These are phyloP conservation scores for Chaetomiaceae sp. DNA, from an alignment of 2,329 filamentous ascomycete species.

Conservation along the genomic window DNA sequence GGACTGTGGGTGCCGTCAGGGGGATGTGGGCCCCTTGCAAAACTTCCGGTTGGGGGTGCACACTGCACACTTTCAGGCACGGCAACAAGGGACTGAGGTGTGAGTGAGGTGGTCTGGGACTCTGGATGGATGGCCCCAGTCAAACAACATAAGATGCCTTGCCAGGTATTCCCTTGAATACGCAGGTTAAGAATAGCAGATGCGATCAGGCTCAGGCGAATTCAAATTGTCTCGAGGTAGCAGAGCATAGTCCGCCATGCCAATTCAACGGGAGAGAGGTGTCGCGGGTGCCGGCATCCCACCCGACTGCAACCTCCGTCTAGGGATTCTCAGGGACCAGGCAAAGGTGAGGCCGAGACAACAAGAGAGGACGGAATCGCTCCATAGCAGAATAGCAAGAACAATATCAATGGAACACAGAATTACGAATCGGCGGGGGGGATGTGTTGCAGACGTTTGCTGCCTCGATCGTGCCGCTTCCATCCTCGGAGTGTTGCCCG, in stretches of 20 bases:
- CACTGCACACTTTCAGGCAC: conserved; percentile 11
- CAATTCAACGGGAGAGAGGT: not conserved
- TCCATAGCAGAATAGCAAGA: not conserved
- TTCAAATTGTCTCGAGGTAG: no score
- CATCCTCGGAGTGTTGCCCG: conserved; percentile 5
- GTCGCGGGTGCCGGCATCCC: not conserved
- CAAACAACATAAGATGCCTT: no score
- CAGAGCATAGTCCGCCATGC: no score
- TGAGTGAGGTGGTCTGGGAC: no score
- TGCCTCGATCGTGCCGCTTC: conserved; percentile 12
- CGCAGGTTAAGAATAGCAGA: no score
- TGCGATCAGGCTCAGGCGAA: no score
- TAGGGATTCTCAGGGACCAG: no score
- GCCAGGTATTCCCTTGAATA: no score
- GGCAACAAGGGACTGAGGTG: not conserved
- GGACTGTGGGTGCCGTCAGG: conserved; percentile 14
- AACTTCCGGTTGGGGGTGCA: conserved; percentile 22
- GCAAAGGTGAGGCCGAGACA: no score
- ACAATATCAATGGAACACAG: conserved; percentile 1
- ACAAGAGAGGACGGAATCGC: not conserved
- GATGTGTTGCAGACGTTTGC: not conserved
- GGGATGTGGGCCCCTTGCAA: conserved; percentile 20
- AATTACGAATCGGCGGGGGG: not conserved
- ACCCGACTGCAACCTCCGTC: not conserved
- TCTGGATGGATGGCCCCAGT: no score